Evolutionary conservation across 805 yeast species (phyloP).

Genomic region (Starmerella floricola): DNA sequence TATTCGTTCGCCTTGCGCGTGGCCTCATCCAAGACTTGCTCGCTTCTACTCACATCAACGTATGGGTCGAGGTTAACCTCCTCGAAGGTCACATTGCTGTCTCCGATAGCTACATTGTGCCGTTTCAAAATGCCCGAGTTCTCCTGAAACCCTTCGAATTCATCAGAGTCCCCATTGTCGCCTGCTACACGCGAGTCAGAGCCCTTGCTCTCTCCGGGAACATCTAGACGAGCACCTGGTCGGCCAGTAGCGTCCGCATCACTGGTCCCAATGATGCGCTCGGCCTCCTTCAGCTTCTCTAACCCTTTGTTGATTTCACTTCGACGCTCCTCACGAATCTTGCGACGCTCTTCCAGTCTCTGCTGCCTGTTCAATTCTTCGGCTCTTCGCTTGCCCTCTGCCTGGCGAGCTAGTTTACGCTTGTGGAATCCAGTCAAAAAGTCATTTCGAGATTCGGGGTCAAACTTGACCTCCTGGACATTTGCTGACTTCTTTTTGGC

Average conservation of each 20-base stretch:
- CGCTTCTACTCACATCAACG: conserved; percentile 58
- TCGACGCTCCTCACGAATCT: conserved; percentile 58
- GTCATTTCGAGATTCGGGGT: conserved; percentile 52
- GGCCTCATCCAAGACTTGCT: conserved; percentile 59
- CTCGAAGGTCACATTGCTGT: conserved; percentile 46
- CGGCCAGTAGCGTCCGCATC: conserved; percentile 23
- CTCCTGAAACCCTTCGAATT: conserved; percentile 35
- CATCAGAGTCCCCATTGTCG: too few species aligned
- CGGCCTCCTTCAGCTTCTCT: conserved; percentile 41
- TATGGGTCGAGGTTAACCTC: conserved; percentile 43
- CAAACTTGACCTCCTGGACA: conserved; percentile 76
- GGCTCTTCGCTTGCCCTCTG: conserved; percentile 63
- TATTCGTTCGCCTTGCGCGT: conserved; percentile 72
- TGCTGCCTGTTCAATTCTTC: conserved; percentile 67
- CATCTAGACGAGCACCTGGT: too few species aligned
- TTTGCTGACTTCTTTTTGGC: conserved; percentile 47
- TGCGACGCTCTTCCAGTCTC: conserved; percentile 63
- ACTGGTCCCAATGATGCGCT: conserved; percentile 30
- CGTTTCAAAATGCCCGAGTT: conserved; percentile 37
- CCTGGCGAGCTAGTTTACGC: conserved; percentile 77
- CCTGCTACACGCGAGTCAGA: too few species aligned
- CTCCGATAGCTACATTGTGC: conserved; percentile 31
- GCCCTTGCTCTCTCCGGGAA: too few species aligned
- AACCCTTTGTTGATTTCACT: conserved; percentile 52
- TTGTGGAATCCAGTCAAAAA: conserved; percentile 92